Evolutionary conservation across 2,329 filamentous ascomycete species (phyloP), one percentile per base, ranked within the genome.

Genomic region (Clarireedia homoeocarpa): DNA sequence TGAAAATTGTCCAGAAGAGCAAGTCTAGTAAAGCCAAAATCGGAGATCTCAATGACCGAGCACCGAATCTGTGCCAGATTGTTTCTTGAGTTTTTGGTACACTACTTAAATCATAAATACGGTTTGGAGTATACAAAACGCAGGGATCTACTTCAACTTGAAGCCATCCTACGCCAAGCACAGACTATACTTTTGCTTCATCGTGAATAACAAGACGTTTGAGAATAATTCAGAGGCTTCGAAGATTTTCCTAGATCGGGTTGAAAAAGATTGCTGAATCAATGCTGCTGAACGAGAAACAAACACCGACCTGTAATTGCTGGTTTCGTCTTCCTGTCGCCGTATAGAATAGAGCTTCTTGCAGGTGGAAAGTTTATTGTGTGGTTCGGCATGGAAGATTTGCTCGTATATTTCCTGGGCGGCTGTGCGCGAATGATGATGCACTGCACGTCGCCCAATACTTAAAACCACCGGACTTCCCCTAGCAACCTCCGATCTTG

Each of bases 11-110:
- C 7, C 34, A 12, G 30, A 38, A 12, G 45, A 39, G 48, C n/a
- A 38, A 14, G 42, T 9, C 40, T 23, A 40, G 39, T 23, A 48
- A 48, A 30, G 23, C 14, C 39, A 40, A 40, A 26, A 40, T 49
- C 45, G 52, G 52, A 30, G 17, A 34, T 38, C 23, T n/a, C n/a
- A 42, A 17, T 4, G 36, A 49, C 52, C 45, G 45, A 54, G 52
- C 52, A 42, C 52, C 52, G 45, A 49, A 12, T 26, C 39, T 27
- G 12, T 34, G 24, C 20, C 20, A 12, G 23, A 24, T 20, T 20
- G 42, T 45, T 26, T 45, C 6, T 30, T 9, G 20, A 20, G 2
- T 45, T 23, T 45, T 45, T 20, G n/a, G n/a, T 5, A 45, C 5
- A 20, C 42, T 45, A 45, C 7, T 6, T 12, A 20, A 20, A 20